A percentile compares a stretch with the other conserved stretches of the same genome.
These are phyloP conservation scores for Claviceps paspali DNA, from an alignment of 2,329 filamentous ascomycete genomes.

Conservation along the genomic window DNA sequence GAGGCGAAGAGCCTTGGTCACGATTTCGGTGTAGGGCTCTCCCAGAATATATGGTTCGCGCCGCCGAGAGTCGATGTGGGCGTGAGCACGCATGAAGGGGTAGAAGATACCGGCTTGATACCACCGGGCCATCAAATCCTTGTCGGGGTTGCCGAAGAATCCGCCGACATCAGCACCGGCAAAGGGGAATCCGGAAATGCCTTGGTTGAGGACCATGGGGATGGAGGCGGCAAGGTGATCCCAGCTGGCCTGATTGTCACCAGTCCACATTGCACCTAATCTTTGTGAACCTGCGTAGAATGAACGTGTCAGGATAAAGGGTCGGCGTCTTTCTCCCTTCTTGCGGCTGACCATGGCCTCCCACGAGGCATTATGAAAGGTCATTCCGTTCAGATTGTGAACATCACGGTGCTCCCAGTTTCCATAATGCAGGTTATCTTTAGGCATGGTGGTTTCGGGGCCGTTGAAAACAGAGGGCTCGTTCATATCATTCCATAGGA, in stretches of 20 bases:
- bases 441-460: constrained; percentile 95
- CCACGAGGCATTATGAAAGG: constrained; percentile 88
- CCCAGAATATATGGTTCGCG: constrained; percentile 83
- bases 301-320: constrained; percentile 83
- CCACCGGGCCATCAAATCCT: constrained; percentile 84
- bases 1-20: constrained; percentile 73
- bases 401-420: constrained; percentile 95
- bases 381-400: constrained; percentile 91
- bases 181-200: constrained; percentile 86
- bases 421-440: constrained; percentile 84
- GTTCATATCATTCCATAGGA: constrained; percentile 99
- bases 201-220: constrained; percentile 87
- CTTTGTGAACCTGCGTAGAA: constrained; percentile 89
- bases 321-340: constrained; percentile 69
- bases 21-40: constrained; percentile 72
- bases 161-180: constrained; percentile 91
- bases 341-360: constrained; percentile 72
- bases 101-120: constrained; percentile 96
- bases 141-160: constrained; percentile 93
- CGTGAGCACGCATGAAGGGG: constrained; percentile 94
- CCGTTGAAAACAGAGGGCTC: constrained; percentile 98
- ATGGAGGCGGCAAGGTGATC: constrained; percentile 76
- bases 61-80: constrained; percentile 88
- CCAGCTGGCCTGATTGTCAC: constrained; percentile 92
- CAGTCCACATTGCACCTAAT: constrained; percentile 93